Base-by-base conservation (phyloP, 148 eudicot species). In the Cornus suecica region DNA sequence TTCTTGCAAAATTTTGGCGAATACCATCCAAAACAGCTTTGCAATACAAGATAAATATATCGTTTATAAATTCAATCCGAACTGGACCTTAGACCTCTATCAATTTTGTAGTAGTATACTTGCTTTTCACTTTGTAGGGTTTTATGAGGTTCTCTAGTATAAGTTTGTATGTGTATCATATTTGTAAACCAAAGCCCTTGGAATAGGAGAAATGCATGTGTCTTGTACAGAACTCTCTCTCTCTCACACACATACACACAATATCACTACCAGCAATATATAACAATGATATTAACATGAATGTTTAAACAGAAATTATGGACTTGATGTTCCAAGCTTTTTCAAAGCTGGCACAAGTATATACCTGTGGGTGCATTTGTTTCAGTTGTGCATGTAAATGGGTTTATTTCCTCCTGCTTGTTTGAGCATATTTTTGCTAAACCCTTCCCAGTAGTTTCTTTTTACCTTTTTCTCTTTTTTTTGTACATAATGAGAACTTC, bases 221-320 rank as follows among this genome's bases (percentile, higher is more conserved):
- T 22, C 25, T 58, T 58, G 22, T 58, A 5, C 62, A 69, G 45
- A 41, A 1, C 34, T 64, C 65, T 58, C 62, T 58, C 62, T 58
- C 62, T 58, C 62, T 58, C 62, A 56, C 62, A 56, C 62, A 58
- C 25, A 58, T 25, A 58, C 62, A 58, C 62, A 56, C 61, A 56
- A n/a, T 10, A 16, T 8, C 1, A 56, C 61, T 16, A 32, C 52
- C 52, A 45, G 10, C 52, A 45, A 45, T 0, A n/a, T n/a, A n/a
- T n/a, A 45, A 13, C 52, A 45, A 9, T 45, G 9, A 45, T 56
- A 1, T 1, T 16, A 15, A 16, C 3, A 56, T 10, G 3, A 56
- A 18, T 16, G 6, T 58, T 58, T 4, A 24, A 58, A 14, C 9
- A 16, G n/a, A 58, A 58, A 1, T 58, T 8, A 22, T 58, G 8